Evolutionary conservation across 345 rosid genomes (phyloP).

Genomic region (Stellera chamaejasme): DNA sequence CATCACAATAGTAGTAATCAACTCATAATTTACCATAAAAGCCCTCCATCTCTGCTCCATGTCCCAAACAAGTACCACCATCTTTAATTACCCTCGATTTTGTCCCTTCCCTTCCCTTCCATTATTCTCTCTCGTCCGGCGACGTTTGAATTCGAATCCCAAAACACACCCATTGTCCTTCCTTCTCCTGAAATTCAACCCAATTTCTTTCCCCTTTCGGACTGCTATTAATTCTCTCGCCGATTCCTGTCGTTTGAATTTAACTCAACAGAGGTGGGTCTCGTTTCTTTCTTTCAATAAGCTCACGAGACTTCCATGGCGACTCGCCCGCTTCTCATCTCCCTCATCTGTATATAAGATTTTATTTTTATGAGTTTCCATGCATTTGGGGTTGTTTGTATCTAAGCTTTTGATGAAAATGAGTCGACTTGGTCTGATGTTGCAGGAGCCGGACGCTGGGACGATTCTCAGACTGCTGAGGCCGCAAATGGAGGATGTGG

Average conservation of each 20-base stretch:
- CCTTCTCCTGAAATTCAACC: neutral
- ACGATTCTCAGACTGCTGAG: slow-evolving; percentile 48
- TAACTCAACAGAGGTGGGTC: slow-evolving; percentile 14
- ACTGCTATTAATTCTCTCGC: slow-evolving; percentile 1
- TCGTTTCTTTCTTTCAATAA: slow-evolving; percentile 12
- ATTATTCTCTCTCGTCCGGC: slow-evolving; percentile 1
- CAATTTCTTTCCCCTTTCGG: neutral
- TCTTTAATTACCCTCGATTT: slow-evolving; percentile 12
- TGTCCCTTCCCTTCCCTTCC: slow-evolving; percentile 6
- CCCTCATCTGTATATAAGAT: too few species aligned
- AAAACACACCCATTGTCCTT: slow-evolving; percentile 1
- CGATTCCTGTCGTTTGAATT: neutral
- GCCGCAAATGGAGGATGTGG: slow-evolving; percentile 43
- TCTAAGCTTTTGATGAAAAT: slow-evolving; percentile 13
- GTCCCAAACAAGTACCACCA: too few species aligned
- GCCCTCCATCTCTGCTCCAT: too few species aligned
- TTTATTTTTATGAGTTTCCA: neutral
- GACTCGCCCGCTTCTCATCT: too few species aligned
- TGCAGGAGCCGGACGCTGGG: slow-evolving; percentile 34
- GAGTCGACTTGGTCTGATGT: slow-evolving; percentile 37
- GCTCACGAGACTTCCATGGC: slow-evolving; percentile 42
- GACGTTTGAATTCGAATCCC: neutral
- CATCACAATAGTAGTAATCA: neutral
- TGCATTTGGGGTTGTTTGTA: neutral
- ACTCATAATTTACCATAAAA: neutral